Conservation (phyloP, 768 basidiomycete genomes). For the Tephrocybe sp. region DNA sequence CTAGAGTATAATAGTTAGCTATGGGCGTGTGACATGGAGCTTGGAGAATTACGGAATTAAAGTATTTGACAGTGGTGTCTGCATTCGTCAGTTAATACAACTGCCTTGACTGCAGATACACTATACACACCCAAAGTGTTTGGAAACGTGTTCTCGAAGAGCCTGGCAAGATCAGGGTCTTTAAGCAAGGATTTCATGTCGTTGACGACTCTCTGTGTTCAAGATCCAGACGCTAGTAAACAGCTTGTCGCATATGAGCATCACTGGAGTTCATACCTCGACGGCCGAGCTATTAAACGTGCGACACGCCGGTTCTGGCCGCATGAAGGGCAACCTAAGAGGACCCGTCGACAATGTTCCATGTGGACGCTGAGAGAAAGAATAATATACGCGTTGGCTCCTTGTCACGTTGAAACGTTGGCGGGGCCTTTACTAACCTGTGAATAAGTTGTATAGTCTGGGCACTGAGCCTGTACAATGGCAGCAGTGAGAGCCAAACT, state of each 20-base stretch:
- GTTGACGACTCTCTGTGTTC: constrained; percentile 71
- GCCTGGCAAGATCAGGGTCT: constrained; percentile 72
- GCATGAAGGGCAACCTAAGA: constrained; percentile 67
- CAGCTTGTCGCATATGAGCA: too few relatives aligned
- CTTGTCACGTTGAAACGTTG: not conserved
- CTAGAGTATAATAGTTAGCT: constrained; percentile 26
- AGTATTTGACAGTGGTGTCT: constrained; percentile 84
- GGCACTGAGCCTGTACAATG: constrained; percentile 43
- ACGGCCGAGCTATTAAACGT: constrained; percentile 77
- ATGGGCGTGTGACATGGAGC: not conserved
- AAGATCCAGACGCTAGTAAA: too few relatives aligned
- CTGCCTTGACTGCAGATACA: not conserved
- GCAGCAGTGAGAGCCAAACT: constrained; percentile 23
- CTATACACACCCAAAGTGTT: constrained; percentile 64
- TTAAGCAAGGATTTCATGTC: constrained; percentile 72
- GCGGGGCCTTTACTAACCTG: constrained; percentile 43
- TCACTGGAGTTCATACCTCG: constrained; percentile 43
- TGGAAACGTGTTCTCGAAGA: constrained; percentile 83
- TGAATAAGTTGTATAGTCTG: constrained; percentile 60
- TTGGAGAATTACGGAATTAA: constrained; percentile 44
- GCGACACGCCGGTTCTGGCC: constrained; percentile 64
- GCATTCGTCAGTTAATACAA: not conserved
- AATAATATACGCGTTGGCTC: constrained; percentile 1
- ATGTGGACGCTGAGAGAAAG: constrained; percentile 47
- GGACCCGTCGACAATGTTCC: constrained; percentile 58